These are phyloP conservation scores for Wickerhamiella parazyma DNA, from an alignment of 805 yeast species.

Conservation along the genomic window DNA sequence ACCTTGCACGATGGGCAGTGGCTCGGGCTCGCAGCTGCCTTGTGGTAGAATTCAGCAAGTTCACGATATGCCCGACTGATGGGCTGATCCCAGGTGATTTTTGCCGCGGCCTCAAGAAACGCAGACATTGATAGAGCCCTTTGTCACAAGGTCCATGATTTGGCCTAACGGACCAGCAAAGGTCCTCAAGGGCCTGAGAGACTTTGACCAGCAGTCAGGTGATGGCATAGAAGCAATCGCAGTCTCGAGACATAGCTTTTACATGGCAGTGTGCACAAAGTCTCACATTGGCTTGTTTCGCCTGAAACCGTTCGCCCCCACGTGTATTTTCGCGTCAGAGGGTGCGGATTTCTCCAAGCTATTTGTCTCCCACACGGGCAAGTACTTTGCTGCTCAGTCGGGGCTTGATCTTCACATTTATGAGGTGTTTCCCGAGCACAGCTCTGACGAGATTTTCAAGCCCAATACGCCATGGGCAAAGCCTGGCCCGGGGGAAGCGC, in stretches of 20 bases:
- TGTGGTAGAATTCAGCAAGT: neutral
- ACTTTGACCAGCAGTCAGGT: conserved; percentile 5
- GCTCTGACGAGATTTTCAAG: conserved; percentile 16
- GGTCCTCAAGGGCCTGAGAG: neutral
- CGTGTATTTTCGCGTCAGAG: conserved; percentile 11
- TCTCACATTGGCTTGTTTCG: conserved; percentile 17
- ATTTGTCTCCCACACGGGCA: conserved; percentile 1
- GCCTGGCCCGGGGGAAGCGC: conserved; percentile 31
- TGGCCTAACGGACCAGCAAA: conserved; percentile 21
- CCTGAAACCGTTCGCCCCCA: conserved; percentile 18
- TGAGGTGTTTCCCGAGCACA: conserved; percentile 2
- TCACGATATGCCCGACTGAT: neutral
- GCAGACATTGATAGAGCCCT: neutral
- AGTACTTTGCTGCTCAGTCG: conserved; percentile 2
- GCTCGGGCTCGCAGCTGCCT: neutral
- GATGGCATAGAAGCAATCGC: conserved; percentile 14
- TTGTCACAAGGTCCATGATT: conserved; percentile 14
- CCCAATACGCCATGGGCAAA: conserved; percentile 9
- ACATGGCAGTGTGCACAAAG: conserved; percentile 14
- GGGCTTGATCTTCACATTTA: neutral
- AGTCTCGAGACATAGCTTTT: conserved; percentile 18
- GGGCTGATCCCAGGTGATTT: neutral
- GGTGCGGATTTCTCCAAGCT: neutral
- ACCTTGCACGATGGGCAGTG: conserved; percentile 4
- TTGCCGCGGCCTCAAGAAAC: conserved; percentile 5